phyloP scores from a whole-genome alignment of 345 rosid genomes.

The Lepidium sativum region DNA sequence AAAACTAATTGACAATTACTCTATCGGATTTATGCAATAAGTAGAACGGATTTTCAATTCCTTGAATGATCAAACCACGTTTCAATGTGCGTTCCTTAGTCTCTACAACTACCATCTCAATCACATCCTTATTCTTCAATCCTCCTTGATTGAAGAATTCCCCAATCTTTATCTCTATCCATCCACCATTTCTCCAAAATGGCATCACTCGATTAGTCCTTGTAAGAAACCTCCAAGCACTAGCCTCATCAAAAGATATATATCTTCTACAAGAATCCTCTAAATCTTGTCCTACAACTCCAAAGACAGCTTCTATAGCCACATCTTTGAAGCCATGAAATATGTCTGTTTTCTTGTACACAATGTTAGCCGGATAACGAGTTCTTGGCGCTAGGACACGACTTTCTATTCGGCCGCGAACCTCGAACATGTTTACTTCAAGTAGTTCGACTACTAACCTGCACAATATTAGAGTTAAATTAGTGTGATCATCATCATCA shows the following conservation, averaged over 20 bases:
- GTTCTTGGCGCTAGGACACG: not conserved
- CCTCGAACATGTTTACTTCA: constrained; percentile 5
- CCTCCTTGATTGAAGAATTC: not conserved
- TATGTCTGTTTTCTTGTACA: not conserved
- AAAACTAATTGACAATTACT: no score
- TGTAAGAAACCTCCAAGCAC: not conserved
- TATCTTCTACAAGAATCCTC: not conserved
- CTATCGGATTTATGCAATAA: no score
- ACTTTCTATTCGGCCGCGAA: not conserved
- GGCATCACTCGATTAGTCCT: not conserved
- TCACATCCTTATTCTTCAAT: constrained; percentile 16
- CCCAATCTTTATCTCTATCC: not conserved
- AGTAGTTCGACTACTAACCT: not conserved
- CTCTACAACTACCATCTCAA: not conserved
- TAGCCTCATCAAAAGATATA: not conserved
- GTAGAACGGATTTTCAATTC: not conserved
- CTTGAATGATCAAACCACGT: not conserved
- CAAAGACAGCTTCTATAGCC: constrained; percentile 2
- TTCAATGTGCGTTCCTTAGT: not conserved
- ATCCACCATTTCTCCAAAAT: not conserved
- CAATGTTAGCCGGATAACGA: constrained; percentile 9
- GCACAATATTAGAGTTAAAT: not conserved
- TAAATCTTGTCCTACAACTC: not conserved
- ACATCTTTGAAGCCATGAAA: not conserved
- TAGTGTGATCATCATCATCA: no score